Evolutionary conservation across 1,284 basidiomycete genomes (phyloP).

Genomic region (Albatrellus sp.): DNA sequence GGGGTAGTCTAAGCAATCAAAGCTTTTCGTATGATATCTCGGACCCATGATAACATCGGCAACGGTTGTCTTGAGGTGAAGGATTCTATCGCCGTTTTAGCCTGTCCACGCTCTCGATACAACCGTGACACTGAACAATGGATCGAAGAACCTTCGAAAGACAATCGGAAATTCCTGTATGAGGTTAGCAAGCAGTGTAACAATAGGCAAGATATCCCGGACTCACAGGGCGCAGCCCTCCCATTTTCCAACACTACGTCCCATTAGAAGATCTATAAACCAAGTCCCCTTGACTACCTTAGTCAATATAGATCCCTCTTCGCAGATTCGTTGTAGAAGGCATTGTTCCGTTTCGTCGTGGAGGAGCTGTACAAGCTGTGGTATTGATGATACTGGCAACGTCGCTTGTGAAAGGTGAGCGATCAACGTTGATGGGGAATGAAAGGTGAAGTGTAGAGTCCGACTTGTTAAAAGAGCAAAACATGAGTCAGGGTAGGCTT

Average conservation of each 20-base stretch:
- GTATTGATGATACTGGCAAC: constrained; percentile 54
- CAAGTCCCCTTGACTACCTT: constrained; percentile 49
- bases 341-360: constrained; percentile 61
- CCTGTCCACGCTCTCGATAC: constrained; percentile 25
- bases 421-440: constrained; percentile 56
- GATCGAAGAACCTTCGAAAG: constrained; percentile 35
- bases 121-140: constrained; percentile 45
- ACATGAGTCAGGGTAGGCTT: neutral
- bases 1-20: neutral
- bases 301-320: constrained; percentile 45
- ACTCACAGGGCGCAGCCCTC: constrained; percentile 65
- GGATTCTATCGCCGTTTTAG: constrained; percentile 24
- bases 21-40: constrained; percentile 11
- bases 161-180: constrained; percentile 50
- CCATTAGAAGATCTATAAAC: constrained; percentile 58
- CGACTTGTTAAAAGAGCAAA: constrained; percentile 28
- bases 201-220: neutral
- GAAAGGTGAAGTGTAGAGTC: constrained; percentile 58
- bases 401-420: constrained; percentile 70
- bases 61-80: constrained; percentile 16
- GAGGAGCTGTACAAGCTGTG: constrained; percentile 63
- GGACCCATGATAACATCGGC: constrained; percentile 36
- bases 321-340: constrained; percentile 53
- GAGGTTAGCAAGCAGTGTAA: neutral
- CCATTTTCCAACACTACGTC: constrained; percentile 65